Percentiles rank a stretch among this genome's conserved stretches.
Evolutionary conservation across 208 protist genomes (phyloP).

Genomic region (Acanthamoeba quina): DNA sequence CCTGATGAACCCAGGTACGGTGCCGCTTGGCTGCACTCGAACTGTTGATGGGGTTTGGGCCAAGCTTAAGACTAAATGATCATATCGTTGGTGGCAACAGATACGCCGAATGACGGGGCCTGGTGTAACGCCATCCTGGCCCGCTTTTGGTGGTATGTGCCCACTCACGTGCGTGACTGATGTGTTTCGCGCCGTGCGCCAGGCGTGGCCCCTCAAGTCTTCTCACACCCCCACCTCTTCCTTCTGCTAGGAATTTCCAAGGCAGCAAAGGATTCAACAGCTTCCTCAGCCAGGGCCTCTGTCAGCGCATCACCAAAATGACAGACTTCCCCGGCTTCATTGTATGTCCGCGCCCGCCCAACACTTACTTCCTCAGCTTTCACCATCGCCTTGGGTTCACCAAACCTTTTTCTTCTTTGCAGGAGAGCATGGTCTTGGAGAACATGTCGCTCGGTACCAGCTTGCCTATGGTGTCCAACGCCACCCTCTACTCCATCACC

Average conservation of each 20-base stretch:
- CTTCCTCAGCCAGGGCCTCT: conserved; percentile 48
- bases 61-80: no score
- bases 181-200: neutral
- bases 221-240: no score
- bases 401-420: no score
- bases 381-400: no score
- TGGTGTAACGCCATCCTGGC: conserved; percentile 66
- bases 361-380: neutral
- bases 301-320: conserved; percentile 69
- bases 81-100: neutral
- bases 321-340: conserved; percentile 68
- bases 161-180: neutral
- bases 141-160: conserved; percentile 51
- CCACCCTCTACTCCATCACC: conserved; percentile 53
- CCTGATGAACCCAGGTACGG: conserved; percentile 28
- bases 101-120: neutral
- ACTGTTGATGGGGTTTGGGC: no score
- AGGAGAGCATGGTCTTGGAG: conserved; percentile 62
- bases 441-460: conserved; percentile 49
- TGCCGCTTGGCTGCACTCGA: no score
- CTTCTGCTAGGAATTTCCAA: conserved; percentile 2
- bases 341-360: neutral
- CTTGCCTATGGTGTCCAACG: conserved; percentile 46
- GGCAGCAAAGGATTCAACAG: conserved; percentile 38
- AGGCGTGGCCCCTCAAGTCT: no score